Conservation (phyloP, 73 alveolate genomes). For the Paramecium pentaurelia region DNA sequence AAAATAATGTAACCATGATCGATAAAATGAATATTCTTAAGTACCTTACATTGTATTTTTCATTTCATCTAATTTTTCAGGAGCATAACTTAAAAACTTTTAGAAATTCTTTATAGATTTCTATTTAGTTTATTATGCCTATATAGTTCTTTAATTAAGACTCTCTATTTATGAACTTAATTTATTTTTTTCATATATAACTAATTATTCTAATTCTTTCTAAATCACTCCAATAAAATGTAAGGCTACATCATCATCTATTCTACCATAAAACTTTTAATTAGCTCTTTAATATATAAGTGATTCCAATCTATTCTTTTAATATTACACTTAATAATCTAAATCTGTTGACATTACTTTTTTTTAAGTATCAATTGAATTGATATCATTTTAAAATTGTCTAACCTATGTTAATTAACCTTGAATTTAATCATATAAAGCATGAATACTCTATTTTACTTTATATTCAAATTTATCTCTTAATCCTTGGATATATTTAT, state of each 20-base stretch:
- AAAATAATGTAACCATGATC: constrained; percentile 20
- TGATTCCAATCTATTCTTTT: constrained; percentile 5
- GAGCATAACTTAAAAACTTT: not conserved
- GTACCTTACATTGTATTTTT: not conserved
- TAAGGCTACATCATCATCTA: constrained; percentile 40
- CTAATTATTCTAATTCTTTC: constrained; percentile 28
- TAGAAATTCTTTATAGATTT: not conserved
- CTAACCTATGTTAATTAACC: not conserved
- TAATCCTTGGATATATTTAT: not conserved
- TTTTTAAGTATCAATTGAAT: not conserved
- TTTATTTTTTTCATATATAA: constrained; percentile 12
- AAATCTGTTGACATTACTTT: not conserved
- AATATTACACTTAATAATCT: constrained; percentile 8
- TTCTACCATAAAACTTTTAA: constrained; percentile 5
- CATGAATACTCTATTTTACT: not conserved
- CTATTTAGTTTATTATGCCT: not conserved
- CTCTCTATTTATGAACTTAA: not conserved
- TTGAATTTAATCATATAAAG: not conserved
- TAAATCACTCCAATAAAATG: constrained; percentile 38
- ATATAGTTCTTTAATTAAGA: not conserved
- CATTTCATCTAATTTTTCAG: not conserved
- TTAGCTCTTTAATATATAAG: constrained; percentile 29
- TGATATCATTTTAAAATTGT: not conserved
- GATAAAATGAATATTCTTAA: not conserved
- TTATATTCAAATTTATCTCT: constrained; percentile 34